phyloP scores from a whole-genome alignment of 2,329 filamentous ascomycete genomes.

The Aspergillus pseudoterreus region DNA sequence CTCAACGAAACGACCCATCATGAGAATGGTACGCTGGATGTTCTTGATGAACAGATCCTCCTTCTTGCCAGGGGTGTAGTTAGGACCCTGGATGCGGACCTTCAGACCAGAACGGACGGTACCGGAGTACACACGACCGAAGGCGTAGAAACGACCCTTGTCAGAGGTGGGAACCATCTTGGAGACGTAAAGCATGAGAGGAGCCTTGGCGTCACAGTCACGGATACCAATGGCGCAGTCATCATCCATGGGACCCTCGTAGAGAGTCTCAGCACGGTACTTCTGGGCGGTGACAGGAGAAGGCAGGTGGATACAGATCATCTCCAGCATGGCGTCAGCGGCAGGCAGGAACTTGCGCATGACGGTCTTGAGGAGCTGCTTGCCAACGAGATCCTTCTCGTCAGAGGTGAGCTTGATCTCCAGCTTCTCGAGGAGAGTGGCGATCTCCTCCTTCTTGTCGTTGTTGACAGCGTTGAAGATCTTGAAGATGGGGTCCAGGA shows the following conservation, averaged over 20 bases:
- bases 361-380: conserved; percentile 94
- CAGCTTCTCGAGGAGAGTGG: conserved; percentile 83
- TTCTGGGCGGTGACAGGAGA: conserved; percentile 93
- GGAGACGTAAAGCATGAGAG: conserved; percentile 99
- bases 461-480: conserved; percentile 97
- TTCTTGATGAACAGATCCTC: conserved; percentile 99
- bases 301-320: conserved; percentile 99
- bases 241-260: conserved; percentile 95
- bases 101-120: conserved; percentile 96
- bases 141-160: conserved; percentile 99
- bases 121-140: conserved; percentile 99
- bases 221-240: conserved; percentile 93
- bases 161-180: conserved; percentile 99
- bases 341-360: conserved; percentile 99
- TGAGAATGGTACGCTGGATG: conserved; percentile 98
- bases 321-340: conserved; percentile 96
- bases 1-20: conserved; percentile 99
- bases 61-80: conserved; percentile 98
- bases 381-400: conserved; percentile 93
- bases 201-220: conserved; percentile 95
- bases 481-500: conserved; percentile 99
- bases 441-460: conserved; percentile 94
- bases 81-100: conserved; percentile 99
- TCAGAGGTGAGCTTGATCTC: conserved; percentile 83
- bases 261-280: conserved; percentile 97